Evolutionary conservation across 2,329 filamentous ascomycete genomes (phyloP).

Genomic region (Fusarium odoratissimum): DNA sequence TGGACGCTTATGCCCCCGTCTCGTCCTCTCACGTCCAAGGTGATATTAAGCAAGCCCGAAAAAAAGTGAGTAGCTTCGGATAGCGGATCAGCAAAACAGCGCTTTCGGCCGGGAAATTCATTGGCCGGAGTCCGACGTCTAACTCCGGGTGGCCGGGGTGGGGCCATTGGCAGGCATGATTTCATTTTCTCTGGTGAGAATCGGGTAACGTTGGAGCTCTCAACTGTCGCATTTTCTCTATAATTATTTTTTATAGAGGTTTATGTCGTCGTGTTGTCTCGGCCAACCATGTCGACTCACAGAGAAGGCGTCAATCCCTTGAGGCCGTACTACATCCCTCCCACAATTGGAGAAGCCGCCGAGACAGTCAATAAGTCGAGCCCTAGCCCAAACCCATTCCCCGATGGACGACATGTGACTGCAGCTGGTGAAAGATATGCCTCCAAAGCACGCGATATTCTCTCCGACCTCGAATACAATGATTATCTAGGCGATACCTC

Average conservation of each 20-base stretch:
- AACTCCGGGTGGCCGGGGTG: slow-evolving; percentile 41
- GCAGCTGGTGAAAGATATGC: slow-evolving; percentile 49
- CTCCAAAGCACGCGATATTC: slow-evolving; percentile 80
- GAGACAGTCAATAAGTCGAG: slow-evolving; percentile 50
- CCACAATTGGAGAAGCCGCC: slow-evolving; percentile 63
- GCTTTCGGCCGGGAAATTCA: slow-evolving; percentile 51
- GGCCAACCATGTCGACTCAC: slow-evolving; percentile 57
- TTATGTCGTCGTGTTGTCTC: slow-evolving; percentile 44
- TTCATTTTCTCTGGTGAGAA: slow-evolving; percentile 48
- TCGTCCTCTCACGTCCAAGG: slow-evolving; percentile 49
- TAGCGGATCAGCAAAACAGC: slow-evolving; percentile 34
- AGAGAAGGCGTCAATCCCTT: slow-evolving; percentile 70
- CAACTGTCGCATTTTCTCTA: slow-evolving; percentile 34
- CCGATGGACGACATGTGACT: slow-evolving; percentile 57
- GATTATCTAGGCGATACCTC: slow-evolving; percentile 84
- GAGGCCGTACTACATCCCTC: slow-evolving; percentile 76
- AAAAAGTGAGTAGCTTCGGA: slow-evolving; percentile 46
- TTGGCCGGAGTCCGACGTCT: slow-evolving; percentile 48
- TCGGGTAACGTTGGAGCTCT: slow-evolving; percentile 23
- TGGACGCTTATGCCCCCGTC: slow-evolving; percentile 40
- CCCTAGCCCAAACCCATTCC: slow-evolving; percentile 59
- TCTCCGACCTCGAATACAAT: slow-evolving; percentile 92
- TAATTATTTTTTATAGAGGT: slow-evolving; percentile 24
- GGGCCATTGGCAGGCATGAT: slow-evolving; percentile 44
- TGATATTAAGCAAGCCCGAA: slow-evolving; percentile 46